Evolutionary conservation across 805 yeast genomes (phyloP).

Genomic region (Zygoascus ofunaensis): DNA sequence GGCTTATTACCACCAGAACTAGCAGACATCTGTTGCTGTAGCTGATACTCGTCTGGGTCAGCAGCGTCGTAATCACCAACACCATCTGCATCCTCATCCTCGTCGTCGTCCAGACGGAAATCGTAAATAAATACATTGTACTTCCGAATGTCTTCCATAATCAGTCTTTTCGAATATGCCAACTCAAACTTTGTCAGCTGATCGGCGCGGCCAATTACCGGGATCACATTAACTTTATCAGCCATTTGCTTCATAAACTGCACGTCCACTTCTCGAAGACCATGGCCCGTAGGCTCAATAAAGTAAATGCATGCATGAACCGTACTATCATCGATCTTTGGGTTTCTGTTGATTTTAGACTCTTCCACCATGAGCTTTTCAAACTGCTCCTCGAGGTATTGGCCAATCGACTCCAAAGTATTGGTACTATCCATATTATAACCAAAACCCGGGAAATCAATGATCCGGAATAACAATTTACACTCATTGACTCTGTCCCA

Average conservation of each 20-base stretch:
- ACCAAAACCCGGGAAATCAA: conserved; percentile 72
- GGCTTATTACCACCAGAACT: background rate
- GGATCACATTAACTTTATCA: conserved; percentile 69
- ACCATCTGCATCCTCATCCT: conserved; percentile 26
- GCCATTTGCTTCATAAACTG: conserved; percentile 61
- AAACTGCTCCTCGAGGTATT: conserved; percentile 60
- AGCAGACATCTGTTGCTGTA: background rate
- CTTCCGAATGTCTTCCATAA: conserved; percentile 47
- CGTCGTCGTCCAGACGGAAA: conserved; percentile 62
- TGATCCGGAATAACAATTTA: conserved; percentile 44
- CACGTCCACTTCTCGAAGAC: conserved; percentile 60
- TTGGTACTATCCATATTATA: conserved; percentile 59
- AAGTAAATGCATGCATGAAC: conserved; percentile 75
- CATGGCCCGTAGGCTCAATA: conserved; percentile 51
- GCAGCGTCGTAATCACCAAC: background rate
- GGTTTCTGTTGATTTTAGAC: conserved; percentile 62
- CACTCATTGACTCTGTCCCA: conserved; percentile 43
- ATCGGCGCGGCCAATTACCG: conserved; percentile 76
- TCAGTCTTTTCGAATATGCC: conserved; percentile 40
- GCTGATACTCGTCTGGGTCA: background rate
- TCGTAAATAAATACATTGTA: conserved; percentile 59
- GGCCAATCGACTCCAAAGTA: conserved; percentile 42
- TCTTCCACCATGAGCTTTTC: conserved; percentile 68
- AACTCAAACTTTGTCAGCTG: conserved; percentile 61
- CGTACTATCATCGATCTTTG: conserved; percentile 60